Conservation (phyloP, 768 basidiomycete species). For the Pisolithus sp. region DNA sequence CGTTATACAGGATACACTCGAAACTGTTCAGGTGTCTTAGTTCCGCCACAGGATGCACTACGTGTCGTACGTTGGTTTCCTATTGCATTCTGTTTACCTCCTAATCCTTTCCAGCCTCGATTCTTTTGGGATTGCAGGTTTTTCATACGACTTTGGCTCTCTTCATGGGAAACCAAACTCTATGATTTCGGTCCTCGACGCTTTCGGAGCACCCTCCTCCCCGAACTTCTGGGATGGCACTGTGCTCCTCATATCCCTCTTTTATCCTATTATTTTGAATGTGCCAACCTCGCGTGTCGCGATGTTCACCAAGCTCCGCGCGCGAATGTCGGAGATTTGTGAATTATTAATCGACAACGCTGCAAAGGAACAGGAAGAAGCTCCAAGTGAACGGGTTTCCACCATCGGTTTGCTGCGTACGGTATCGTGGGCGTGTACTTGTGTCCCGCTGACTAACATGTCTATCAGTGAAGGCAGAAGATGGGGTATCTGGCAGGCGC, state of each 20-base stretch:
- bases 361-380: conserved; percentile 25
- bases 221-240: conserved; percentile 21
- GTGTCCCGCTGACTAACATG: neutral
- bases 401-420: conserved; percentile 21
- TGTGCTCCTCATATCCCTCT: conserved; percentile 30
- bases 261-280: conserved; percentile 29
- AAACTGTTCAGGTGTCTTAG: neutral
- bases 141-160: conserved; percentile 50
- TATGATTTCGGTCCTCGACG: conserved; percentile 37
- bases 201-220: conserved; percentile 21
- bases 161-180: conserved; percentile 41
- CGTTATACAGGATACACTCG: neutral
- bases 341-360: conserved; percentile 33
- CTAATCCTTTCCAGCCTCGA: conserved; percentile 33
- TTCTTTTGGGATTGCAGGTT: conserved; percentile 52
- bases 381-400: conserved; percentile 17
- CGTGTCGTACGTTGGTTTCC: conserved; percentile 20
- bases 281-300: conserved; percentile 32
- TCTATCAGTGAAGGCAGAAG: conserved; percentile 32
- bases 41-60: conserved; percentile 26
- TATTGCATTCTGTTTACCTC: neutral
- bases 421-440: conserved; percentile 6
- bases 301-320: conserved; percentile 25
- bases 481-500: conserved; percentile 14
- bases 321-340: conserved; percentile 36